Base-by-base conservation (phyloP, 176 grass and related monocot genomes). In the Tillandsia leiboldiana region DNA sequence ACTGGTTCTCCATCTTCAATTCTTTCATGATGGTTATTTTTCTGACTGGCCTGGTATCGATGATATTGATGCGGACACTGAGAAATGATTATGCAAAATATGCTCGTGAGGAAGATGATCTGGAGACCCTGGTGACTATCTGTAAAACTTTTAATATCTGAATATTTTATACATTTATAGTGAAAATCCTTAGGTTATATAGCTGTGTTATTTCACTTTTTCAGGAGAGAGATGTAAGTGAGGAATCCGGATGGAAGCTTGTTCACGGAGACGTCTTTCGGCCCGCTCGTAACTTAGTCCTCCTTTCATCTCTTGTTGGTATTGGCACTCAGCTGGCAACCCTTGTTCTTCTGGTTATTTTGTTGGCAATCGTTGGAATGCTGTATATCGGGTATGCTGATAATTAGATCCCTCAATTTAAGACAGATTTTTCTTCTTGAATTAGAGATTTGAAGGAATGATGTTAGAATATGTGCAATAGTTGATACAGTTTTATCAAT, bases 11-110 rank as follows among this genome's bases (percentile, higher is more conserved):
- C 33, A 93, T 99, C 71, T 99, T 99, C 84, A 99, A 99, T 88
- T 99, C 94, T 49, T 99, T 99, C 64, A 99, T 99, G 94, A 99
- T 99, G 94, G 94, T 99, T 87, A 99, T 99, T 70, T 99, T 99
- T 72, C 86, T 99, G 20, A 99, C 94, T 24, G 94, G 94, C 68
- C 77, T 99, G 48, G 94, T 99, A 52, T 99, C 94, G 74, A 99
- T 99, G 94, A 99, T 99, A 79, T 79, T 99, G 77, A 90, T 99
- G 94, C 88, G 94, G 63, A 99, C 94, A 68, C 77, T 99, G 28
- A 93, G 90, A 88, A 99, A 99, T 80, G 94, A 99, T 90, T 99
- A 99, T 84, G 94, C 94, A 72, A 99, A 99, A 80, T 99, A 99
- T 77, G 94, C 90, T 69, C 89, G 94, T 72, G 94, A 99, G 72